Base-by-base conservation (phyloP, 768 basidiomycete genomes). In the Rhodotorula toruloides region DNA sequence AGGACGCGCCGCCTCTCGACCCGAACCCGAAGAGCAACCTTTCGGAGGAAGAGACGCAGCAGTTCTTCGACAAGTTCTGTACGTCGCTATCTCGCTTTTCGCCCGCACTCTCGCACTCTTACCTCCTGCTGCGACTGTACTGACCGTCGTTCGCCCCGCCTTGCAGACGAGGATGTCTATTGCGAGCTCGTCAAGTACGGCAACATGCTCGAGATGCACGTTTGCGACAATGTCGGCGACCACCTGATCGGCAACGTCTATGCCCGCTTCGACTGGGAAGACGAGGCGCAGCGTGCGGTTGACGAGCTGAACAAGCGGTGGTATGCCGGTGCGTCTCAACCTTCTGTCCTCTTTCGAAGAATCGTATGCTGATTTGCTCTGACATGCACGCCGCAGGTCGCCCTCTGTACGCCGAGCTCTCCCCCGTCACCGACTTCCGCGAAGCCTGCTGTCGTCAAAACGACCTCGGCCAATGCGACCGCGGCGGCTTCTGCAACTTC, bases 201-300 rank as follows among this genome's bases (percentile, higher is more conserved):
- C 8, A 89, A 98, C 79, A 82, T 99, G 63, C 79, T 96, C 54
- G 96, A 99, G 79, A 82, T 99, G 65, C 96, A 99, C 79, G 93
- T 99, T 19, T 99, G 94, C 76, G 94, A 99, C 80, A 99, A 99
- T 76, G 93, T 99, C 40, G 96, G 96, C n/a, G 96, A 98, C 76
- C 94, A 99, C 76, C 82, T 98, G 32, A 90, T 94, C 74, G 68
- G 68, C 34, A 64, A 61, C 50, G 93, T 97, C 4, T 97, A 97
- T 76, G 93, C 92, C 9, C 84, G 94, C 36, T 97, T 90, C 75
- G 92, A 99, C 76, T 94, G 91, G 92, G 63, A 65, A 31, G 54
- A 92, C 0, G 94, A 99, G 77, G 94, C 94, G 14, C 88, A 91
- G 74, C 81, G 86, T 37, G 94, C 94, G 4, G 91, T 97, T 11